These are phyloP conservation scores for Silene conica DNA, from an alignment of 148 eudicot genomes.

Conservation along the genomic window DNA sequence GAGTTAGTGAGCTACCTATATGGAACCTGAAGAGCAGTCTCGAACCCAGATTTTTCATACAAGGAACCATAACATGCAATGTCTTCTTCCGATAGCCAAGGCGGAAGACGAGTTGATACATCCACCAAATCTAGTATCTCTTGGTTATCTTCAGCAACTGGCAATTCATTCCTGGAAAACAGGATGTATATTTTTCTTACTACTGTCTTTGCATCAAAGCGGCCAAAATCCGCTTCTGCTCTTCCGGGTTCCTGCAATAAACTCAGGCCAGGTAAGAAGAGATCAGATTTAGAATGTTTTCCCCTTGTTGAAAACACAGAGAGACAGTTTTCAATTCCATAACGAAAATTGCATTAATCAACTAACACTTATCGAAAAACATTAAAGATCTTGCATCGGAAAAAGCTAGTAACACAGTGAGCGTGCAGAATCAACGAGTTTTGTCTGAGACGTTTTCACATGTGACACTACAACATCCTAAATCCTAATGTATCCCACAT, in stretches of 20 bases:
- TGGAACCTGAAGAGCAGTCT: slow-evolving; percentile 54
- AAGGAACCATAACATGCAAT: slow-evolving; percentile 44
- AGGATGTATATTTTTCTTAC: slow-evolving; percentile 47
- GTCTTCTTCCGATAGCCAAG: slow-evolving; percentile 65
- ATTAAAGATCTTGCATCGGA: too few relatives aligned
- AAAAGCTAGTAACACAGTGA: too few relatives aligned
- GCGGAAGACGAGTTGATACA: slow-evolving; percentile 43
- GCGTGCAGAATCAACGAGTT: too few relatives aligned
- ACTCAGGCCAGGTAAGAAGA: too few relatives aligned
- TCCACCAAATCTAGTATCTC: slow-evolving; percentile 68
- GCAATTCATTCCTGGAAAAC: slow-evolving; percentile 50
- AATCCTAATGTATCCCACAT: too few relatives aligned
- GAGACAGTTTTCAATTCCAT: background rate
- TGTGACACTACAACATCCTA: too few relatives aligned
- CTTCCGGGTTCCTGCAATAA: slow-evolving; percentile 47
- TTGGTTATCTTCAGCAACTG: slow-evolving; percentile 51
- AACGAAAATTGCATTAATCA: background rate
- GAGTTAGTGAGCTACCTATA: slow-evolving; percentile 42
- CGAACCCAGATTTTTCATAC: slow-evolving; percentile 56
- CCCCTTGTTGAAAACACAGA: too few relatives aligned
- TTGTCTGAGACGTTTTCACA: too few relatives aligned
- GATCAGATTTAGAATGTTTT: too few relatives aligned
- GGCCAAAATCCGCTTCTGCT: slow-evolving; percentile 69
- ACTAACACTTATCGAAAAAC: too few relatives aligned
- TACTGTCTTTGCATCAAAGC: slow-evolving; percentile 51